Percentiles rank a stretch among this genome's conserved stretches.
Evolutionary conservation across 23 red algal genomes (phyloP).

Genomic region (Agarophyton chilense): DNA sequence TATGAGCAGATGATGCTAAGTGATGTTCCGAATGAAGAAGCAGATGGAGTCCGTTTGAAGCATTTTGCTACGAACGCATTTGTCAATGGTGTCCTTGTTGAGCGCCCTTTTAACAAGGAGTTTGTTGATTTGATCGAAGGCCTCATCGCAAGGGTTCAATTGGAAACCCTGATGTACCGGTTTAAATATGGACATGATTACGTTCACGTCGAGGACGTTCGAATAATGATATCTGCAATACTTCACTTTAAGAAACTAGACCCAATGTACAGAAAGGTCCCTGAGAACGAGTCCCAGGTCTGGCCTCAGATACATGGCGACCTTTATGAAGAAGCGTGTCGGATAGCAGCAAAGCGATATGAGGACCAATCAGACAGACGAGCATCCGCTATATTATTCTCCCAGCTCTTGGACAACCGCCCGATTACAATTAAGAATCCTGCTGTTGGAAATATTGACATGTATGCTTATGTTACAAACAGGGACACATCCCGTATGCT

Average conservation of each 20-base stretch:
- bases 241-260: conserved; percentile 24
- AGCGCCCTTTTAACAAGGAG: conserved; percentile 16
- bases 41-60: conserved; percentile 30
- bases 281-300: background rate
- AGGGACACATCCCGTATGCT: background rate
- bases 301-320: conserved; percentile 15
- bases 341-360: conserved; percentile 16
- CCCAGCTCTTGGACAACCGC: conserved; percentile 10
- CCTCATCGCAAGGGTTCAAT: conserved; percentile 18
- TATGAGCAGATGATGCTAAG: conserved; percentile 32
- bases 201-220: background rate
- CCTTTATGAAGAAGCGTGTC: conserved; percentile 15
- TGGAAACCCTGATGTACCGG: conserved; percentile 14
- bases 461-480: conserved; percentile 25
- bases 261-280: background rate
- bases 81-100: conserved; percentile 19
- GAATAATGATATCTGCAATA: conserved; percentile 24
- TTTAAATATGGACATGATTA: conserved; percentile 40
- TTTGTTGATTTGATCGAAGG: conserved; percentile 17
- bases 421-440: background rate
- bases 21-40: conserved; percentile 27
- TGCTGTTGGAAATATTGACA: conserved; percentile 8
- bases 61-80: conserved; percentile 29
- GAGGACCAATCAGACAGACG: background rate
- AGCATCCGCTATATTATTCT: conserved; percentile 9